phyloP scores from a whole-genome alignment of 257 asterid genomes.

The Agastache rugosa region DNA sequence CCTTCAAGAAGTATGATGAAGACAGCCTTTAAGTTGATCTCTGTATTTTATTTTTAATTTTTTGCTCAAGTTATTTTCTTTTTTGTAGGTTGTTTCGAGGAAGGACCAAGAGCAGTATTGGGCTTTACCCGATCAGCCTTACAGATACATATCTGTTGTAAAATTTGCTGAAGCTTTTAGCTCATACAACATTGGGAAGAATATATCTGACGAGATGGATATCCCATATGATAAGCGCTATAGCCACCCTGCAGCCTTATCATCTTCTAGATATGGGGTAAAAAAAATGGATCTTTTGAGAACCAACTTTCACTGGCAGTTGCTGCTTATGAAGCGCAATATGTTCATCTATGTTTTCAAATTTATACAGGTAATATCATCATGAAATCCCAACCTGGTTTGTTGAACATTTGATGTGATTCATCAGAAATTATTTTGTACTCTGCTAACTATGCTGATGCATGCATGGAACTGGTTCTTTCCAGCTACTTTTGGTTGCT shows the following conservation, averaged over 20 bases:
- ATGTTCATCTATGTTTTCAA: conserved; percentile 82
- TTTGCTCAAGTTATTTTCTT: conserved; percentile 33
- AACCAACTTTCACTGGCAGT: conserved; percentile 81
- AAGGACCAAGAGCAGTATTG: conserved; percentile 96
- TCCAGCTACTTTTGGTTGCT: conserved; percentile 88
- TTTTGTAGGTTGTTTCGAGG: conserved; percentile 72
- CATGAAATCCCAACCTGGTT: conserved; percentile 15
- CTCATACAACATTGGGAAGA: conserved; percentile 66
- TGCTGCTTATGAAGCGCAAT: conserved; percentile 90
- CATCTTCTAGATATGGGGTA: conserved; percentile 78
- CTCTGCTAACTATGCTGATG: conserved; percentile 27
- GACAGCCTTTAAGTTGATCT: conserved; percentile 30
- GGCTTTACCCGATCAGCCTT: conserved; percentile 71
- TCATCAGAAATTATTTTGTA: conserved; percentile 5
- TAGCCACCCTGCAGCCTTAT: conserved; percentile 91
- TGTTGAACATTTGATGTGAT: conserved; percentile 32
- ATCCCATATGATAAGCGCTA: conserved; percentile 81
- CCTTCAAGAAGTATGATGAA: conserved; percentile 85
- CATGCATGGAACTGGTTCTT: conserved; percentile 32
- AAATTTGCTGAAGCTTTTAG: conserved; percentile 82
- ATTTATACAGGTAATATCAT: conserved; percentile 75
- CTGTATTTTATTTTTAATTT: neutral
- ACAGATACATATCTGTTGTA: conserved; percentile 64
- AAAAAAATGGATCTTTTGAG: conserved; percentile 74
- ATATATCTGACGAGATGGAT: conserved; percentile 62